phyloP scores from a whole-genome alignment of 257 asterid species.

The Avicennia marina region DNA sequence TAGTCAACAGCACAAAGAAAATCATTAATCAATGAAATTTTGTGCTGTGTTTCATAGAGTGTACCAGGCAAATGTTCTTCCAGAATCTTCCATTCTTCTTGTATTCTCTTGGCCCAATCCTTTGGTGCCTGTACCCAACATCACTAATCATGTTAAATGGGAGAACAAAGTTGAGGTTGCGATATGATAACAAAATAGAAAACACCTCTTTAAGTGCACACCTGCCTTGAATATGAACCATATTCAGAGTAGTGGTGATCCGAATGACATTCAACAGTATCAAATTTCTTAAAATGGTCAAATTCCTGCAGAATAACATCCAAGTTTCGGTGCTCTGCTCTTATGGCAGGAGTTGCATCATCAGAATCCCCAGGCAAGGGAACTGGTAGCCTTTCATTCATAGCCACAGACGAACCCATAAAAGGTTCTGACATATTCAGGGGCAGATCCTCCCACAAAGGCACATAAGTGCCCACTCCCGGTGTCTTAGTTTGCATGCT shows the following conservation, averaged over 20 bases:
- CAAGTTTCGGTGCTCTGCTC: constrained; percentile 26
- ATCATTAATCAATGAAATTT: too few species aligned
- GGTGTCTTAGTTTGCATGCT: not conserved
- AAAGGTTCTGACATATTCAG: constrained; percentile 14
- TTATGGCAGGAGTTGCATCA: constrained; percentile 22
- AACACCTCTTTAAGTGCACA: not conserved
- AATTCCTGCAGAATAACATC: constrained; percentile 44
- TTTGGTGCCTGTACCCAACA: constrained; percentile 46
- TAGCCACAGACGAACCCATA: constrained; percentile 17
- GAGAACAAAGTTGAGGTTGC: too few species aligned
- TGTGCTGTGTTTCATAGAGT: too few species aligned
- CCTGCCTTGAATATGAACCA: constrained; percentile 42
- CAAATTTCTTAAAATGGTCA: constrained; percentile 55
- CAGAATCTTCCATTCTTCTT: constrained; percentile 89
- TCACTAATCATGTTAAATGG: too few species aligned
- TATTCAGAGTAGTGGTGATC: constrained; percentile 54
- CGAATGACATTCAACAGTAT: constrained; percentile 59
- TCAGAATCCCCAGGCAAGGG: constrained; percentile 27
- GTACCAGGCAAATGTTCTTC: constrained; percentile 85
- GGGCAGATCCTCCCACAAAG: constrained; percentile 24
- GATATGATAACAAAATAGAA: too few species aligned
- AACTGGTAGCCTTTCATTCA: constrained; percentile 22
- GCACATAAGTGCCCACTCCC: constrained; percentile 15
- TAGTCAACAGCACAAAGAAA: too few species aligned
- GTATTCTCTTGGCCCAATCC: constrained; percentile 83